A percentile compares a stretch with the other conserved stretches of the same genome.
phyloP scores from a whole-genome alignment of 73 alveolate genomes.

The Paramecium primaurelia region DNA sequence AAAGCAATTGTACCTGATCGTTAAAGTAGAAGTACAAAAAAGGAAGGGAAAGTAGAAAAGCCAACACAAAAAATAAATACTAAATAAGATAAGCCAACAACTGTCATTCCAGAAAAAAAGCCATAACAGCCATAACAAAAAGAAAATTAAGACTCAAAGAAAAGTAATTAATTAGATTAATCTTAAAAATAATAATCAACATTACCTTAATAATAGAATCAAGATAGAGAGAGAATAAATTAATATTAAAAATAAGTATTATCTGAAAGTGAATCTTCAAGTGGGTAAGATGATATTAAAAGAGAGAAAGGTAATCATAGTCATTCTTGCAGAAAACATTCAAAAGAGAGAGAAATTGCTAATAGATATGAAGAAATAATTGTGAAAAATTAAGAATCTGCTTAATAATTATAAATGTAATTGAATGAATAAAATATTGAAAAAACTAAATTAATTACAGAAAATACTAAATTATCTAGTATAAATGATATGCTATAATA shows the following conservation, averaged over 20 bases:
- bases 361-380: not conserved
- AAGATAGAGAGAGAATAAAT: not conserved
- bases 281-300: not conserved
- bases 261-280: not conserved
- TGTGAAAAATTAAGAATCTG: not conserved
- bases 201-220: not conserved
- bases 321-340: not conserved
- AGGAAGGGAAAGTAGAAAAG: not conserved
- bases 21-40: not conserved
- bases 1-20: not conserved
- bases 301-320: not conserved
- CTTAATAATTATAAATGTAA: not conserved
- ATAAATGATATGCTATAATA: not conserved
- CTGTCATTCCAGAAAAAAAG: not conserved
- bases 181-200: not conserved
- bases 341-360: slow-evolving; percentile 7
- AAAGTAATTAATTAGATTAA: not conserved
- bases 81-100: not conserved
- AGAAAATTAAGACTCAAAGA: not conserved
- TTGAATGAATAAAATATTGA: not conserved
- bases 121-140: not conserved
- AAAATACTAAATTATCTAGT: not conserved
- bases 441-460: not conserved
- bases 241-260: not conserved
- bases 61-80: not conserved